These are phyloP conservation scores for Colletotrichum sp. DNA, from an alignment of 2,329 filamentous ascomycete genomes.

Conservation along the genomic window DNA sequence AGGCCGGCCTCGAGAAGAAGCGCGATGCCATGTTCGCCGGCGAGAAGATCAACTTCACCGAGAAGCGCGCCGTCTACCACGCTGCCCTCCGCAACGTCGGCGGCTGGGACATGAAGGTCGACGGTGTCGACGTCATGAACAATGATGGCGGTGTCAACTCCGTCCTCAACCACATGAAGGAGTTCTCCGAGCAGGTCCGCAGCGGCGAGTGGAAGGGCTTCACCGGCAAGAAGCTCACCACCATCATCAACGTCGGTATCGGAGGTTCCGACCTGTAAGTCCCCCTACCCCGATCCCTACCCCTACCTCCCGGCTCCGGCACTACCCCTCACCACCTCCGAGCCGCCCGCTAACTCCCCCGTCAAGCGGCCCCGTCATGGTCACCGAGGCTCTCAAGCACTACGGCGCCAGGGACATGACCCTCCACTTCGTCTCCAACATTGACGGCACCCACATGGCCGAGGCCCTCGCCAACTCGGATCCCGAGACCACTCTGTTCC, in stretches of 20 bases:
- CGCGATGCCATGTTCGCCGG: conserved; percentile 97
- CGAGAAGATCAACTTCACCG: conserved; percentile 99
- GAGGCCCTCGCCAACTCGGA: conserved; percentile 89
- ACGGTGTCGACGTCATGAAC: conserved; percentile 92
- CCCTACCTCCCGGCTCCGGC: conserved; percentile 27
- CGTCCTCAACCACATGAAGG: conserved; percentile 96
- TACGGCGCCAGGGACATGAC: conserved; percentile 88
- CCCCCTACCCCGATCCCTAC: background rate
- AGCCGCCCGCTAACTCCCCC: conserved; percentile 17
- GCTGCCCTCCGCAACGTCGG: conserved; percentile 89
- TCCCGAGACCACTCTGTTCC: conserved; percentile 98
- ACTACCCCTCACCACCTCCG: background rate
- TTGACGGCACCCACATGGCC: conserved; percentile 96
- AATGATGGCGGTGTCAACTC: conserved; percentile 86
- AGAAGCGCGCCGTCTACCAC: conserved; percentile 95
- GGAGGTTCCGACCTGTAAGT: conserved; percentile 96
- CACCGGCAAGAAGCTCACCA: conserved; percentile 96
- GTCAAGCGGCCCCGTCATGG: conserved; percentile 92
- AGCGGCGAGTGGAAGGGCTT: conserved; percentile 97
- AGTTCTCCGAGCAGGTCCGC: conserved; percentile 93
- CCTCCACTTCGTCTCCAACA: conserved; percentile 99
- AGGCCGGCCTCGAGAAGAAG: conserved; percentile 90
- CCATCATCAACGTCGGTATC: conserved; percentile 96
- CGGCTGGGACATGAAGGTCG: conserved; percentile 82
- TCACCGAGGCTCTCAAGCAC: conserved; percentile 94